phyloP scores from a whole-genome alignment of 1,284 basidiomycete species.

The Sporisorium graminicola region DNA sequence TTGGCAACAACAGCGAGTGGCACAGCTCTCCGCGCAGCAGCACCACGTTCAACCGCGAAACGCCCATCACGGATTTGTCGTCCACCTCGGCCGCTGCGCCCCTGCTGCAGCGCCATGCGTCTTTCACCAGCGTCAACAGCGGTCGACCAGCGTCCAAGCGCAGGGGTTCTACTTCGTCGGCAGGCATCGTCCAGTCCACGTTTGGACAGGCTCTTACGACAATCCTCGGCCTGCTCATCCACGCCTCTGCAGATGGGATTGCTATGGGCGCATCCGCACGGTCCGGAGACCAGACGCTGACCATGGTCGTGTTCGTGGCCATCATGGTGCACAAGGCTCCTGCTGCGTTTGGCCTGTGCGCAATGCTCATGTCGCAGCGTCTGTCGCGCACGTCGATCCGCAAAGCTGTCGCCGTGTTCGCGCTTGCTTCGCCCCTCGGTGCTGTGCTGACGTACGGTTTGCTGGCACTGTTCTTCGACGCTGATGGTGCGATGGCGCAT shows the following conservation, averaged over 20 bases:
- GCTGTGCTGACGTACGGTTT: constrained; percentile 51
- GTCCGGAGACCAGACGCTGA: constrained; percentile 55
- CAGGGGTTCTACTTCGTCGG: constrained; percentile 15
- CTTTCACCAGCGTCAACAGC: constrained; percentile 14
- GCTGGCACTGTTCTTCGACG: constrained; percentile 28
- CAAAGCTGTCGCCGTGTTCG: constrained; percentile 56
- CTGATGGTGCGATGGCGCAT: background rate
- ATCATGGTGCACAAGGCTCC: constrained; percentile 69
- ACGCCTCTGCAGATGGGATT: constrained; percentile 66
- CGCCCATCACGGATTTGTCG: constrained; percentile 8
- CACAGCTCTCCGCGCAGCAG: constrained; percentile 25
- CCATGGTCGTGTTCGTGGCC: constrained; percentile 63
- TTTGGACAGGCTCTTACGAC: constrained; percentile 57
- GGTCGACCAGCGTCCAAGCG: constrained; percentile 5
- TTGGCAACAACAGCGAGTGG: constrained; percentile 14
- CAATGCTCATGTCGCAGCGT: constrained; percentile 62
- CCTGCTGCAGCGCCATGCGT: constrained; percentile 24
- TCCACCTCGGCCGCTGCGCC: constrained; percentile 22
- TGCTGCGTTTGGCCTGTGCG: constrained; percentile 64
- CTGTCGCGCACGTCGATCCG: constrained; percentile 49
- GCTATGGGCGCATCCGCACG: constrained; percentile 65
- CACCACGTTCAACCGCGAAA: constrained; percentile 13
- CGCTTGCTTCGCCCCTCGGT: constrained; percentile 56
- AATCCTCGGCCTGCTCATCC: constrained; percentile 63
- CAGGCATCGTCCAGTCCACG: background rate